A percentile compares a stretch with the other conserved stretches of the same genome.
phyloP scores from a whole-genome alignment of 2,329 filamentous ascomycete species.

The Beauveria medogensis region DNA sequence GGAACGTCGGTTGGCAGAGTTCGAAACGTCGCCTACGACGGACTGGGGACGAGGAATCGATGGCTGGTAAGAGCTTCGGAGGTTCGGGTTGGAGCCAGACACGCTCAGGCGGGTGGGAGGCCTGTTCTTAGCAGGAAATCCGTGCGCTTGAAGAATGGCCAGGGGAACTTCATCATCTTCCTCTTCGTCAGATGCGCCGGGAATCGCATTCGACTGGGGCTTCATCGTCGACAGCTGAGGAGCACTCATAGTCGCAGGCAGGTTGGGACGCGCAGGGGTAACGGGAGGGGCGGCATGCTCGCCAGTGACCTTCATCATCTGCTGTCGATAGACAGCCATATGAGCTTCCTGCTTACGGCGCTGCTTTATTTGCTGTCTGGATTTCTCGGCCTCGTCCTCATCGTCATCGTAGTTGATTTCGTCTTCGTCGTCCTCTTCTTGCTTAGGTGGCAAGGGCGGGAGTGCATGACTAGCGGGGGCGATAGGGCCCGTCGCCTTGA shows the following conservation, averaged over 20 bases:
- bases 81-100: constrained; percentile 63
- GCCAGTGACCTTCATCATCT: constrained; percentile 95
- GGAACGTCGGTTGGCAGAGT: constrained; percentile 21
- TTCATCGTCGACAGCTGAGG: constrained; percentile 44
- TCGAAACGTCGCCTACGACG: constrained; percentile 41
- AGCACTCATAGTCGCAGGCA: constrained; percentile 53
- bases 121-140: constrained; percentile 72
- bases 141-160: constrained; percentile 79
- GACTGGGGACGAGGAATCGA: constrained; percentile 33
- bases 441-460: background rate
- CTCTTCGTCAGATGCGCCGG: constrained; percentile 73
- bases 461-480: background rate
- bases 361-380: constrained; percentile 64
- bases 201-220: constrained; percentile 32
- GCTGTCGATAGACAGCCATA: constrained; percentile 80
- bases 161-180: constrained; percentile 86
- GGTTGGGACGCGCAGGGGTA: constrained; percentile 40
- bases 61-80: constrained; percentile 53
- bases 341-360: constrained; percentile 84
- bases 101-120: constrained; percentile 60
- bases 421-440: constrained; percentile 56
- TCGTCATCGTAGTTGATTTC: constrained; percentile 63
- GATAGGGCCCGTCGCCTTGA: constrained; percentile 28
- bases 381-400: constrained; percentile 72
- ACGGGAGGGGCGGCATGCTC: constrained; percentile 40